phyloP scores from a whole-genome alignment of 805 yeast genomes.

The Sugiyamaella mastotermitis region DNA sequence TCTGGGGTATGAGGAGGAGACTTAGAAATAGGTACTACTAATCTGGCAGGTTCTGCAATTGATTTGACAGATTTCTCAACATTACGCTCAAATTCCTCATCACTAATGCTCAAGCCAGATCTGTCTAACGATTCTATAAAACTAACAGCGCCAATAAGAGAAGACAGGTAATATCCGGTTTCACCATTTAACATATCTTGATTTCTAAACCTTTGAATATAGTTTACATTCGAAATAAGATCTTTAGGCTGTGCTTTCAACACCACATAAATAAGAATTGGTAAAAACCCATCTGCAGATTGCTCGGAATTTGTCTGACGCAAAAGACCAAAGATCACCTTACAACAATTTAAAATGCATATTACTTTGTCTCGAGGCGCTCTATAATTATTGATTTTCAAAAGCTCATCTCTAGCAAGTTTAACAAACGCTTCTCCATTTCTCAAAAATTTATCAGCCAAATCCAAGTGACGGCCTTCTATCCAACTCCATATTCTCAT shows the following conservation, averaged over 20 bases:
- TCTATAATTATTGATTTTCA: constrained; percentile 72
- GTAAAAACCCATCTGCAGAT: constrained; percentile 94
- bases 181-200: constrained; percentile 78
- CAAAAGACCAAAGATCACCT: constrained; percentile 82
- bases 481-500: constrained; percentile 66
- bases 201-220: constrained; percentile 78
- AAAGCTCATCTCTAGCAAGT: constrained; percentile 68
- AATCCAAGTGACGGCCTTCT: constrained; percentile 69
- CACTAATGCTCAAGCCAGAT: constrained; percentile 53
- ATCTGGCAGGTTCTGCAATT: constrained; percentile 35
- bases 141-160: constrained; percentile 82
- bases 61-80: constrained; percentile 33
- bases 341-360: constrained; percentile 85
- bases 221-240: constrained; percentile 72
- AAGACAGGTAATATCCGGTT: constrained; percentile 82
- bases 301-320: constrained; percentile 62
- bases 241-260: constrained; percentile 59
- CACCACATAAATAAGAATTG: constrained; percentile 73
- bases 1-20: constrained; percentile 22
- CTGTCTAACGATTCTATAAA: constrained; percentile 60
- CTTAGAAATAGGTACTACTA: constrained; percentile 11
- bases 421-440: constrained; percentile 49
- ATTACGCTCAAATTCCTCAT: constrained; percentile 50
- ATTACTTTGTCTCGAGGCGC: constrained; percentile 95
- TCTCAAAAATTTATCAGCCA: constrained; percentile 46